These are phyloP conservation scores for Inosperma sp. DNA, from an alignment of 768 basidiomycete species.

Conservation along the genomic window DNA sequence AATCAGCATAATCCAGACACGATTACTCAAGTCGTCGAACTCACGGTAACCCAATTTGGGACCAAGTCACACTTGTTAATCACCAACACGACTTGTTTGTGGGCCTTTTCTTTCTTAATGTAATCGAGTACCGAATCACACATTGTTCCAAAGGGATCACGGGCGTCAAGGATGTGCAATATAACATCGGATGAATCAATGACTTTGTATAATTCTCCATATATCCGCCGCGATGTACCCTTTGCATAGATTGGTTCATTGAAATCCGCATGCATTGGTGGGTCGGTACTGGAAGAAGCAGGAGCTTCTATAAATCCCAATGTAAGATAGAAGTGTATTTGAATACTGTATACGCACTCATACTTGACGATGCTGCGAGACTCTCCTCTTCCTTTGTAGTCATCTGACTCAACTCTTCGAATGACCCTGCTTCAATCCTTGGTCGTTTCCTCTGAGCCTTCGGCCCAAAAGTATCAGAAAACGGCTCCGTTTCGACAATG, in stretches of 20 bases:
- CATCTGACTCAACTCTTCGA: slow-evolving; percentile 81
- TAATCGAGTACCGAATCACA: slow-evolving; percentile 93
- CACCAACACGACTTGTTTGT: slow-evolving; percentile 95
- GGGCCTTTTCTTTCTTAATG: slow-evolving; percentile 91
- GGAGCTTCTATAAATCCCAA: slow-evolving; percentile 37
- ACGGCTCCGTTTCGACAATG: slow-evolving; percentile 95
- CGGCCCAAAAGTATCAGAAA: slow-evolving; percentile 89
- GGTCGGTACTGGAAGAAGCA: slow-evolving; percentile 45
- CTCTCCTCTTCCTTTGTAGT: slow-evolving; percentile 52
- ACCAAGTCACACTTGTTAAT: slow-evolving; percentile 99
- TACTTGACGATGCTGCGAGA: slow-evolving; percentile 33
- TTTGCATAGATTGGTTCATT: slow-evolving; percentile 93
- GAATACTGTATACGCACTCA: too few relatives aligned
- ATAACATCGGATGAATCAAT: slow-evolving; percentile 98
- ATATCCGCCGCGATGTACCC: slow-evolving; percentile 92
- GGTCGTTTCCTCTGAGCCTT: slow-evolving; percentile 93
- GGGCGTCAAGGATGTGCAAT: slow-evolving; percentile 90
- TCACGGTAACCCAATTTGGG: slow-evolving; percentile 96
- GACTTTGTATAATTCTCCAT: slow-evolving; percentile 98
- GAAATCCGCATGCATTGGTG: slow-evolving; percentile 68
- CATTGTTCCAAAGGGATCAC: slow-evolving; percentile 92
- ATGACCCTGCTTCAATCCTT: slow-evolving; percentile 79
- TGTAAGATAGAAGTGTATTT: too few relatives aligned
- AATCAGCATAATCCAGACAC: background rate
- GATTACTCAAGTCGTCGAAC: slow-evolving; percentile 27